Evolutionary conservation across 2,329 filamentous ascomycete species (phyloP).

Genomic region (Penicillium sp.): DNA sequence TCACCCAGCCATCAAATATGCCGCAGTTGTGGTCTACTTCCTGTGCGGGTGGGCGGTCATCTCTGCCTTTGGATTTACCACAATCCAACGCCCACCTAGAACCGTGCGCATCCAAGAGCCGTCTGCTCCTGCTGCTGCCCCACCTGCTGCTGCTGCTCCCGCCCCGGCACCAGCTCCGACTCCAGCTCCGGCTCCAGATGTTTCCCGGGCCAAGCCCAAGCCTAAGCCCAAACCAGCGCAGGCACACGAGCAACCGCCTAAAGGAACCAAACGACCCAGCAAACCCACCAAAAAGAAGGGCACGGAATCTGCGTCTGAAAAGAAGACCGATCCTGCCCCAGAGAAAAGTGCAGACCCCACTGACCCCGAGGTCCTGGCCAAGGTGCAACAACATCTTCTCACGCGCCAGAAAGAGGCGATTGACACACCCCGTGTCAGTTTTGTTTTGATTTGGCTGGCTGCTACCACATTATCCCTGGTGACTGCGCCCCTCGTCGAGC

Average conservation of each 20-base stretch:
- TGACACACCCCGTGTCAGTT: slow-evolving; percentile 48
- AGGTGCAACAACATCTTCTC: slow-evolving; percentile 30
- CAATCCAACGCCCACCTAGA: slow-evolving; percentile 22
- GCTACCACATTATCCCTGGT: slow-evolving; percentile 77
- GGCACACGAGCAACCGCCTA: slow-evolving; percentile 17
- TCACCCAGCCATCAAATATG: slow-evolving; percentile 64
- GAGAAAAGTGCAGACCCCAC: slow-evolving; percentile 19
- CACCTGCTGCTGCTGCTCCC: slow-evolving; percentile 12
- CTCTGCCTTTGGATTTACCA: slow-evolving; percentile 57
- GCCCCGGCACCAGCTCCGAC: slow-evolving; percentile 17
- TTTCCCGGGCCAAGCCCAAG: slow-evolving; percentile 4
- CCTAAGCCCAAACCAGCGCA: slow-evolving; percentile 1
- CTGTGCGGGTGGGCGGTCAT: slow-evolving; percentile 69
- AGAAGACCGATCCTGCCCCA: neutral
- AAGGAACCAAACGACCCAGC: slow-evolving; percentile 25
- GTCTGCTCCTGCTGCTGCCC: neutral
- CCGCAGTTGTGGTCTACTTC: slow-evolving; percentile 70
- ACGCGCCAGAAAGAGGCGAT: slow-evolving; percentile 32
- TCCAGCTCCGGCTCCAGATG: slow-evolving; percentile 17
- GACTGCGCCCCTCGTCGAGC: slow-evolving; percentile 90
- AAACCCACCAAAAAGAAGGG: slow-evolving; percentile 26
- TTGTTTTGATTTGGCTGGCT: slow-evolving; percentile 63
- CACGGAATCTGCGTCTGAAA: slow-evolving; percentile 14
- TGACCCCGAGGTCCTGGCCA: slow-evolving; percentile 30
- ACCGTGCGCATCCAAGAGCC: slow-evolving; percentile 20